phyloP scores from a whole-genome alignment of 352 stramenopile genomes.

The Pythium myriotylum region DNA sequence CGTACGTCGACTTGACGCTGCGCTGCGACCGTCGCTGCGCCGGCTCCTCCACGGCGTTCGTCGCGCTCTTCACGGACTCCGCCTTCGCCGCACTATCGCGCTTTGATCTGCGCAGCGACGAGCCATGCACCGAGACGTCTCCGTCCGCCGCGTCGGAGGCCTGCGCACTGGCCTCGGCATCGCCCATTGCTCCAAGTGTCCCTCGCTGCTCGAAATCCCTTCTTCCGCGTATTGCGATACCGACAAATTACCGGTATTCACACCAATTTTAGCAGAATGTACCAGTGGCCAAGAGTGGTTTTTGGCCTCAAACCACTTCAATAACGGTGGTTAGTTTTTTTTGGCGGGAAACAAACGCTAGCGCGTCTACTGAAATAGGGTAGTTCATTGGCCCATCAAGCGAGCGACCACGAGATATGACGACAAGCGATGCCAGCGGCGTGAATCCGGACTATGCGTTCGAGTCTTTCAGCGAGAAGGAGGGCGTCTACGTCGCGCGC shows the following conservation, averaged over 20 bases:
- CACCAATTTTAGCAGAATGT: no score
- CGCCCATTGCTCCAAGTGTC: neutral
- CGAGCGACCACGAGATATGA: no score
- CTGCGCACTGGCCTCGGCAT: neutral
- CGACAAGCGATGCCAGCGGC: neutral
- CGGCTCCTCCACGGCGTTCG: constrained; percentile 13
- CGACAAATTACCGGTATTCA: constrained; percentile 6
- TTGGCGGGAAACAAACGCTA: constrained; percentile 5
- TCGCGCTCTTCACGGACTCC: constrained; percentile 20
- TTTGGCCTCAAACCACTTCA: no score
- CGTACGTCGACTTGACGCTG: constrained; percentile 33
- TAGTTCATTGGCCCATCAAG: neutral
- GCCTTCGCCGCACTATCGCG: constrained; percentile 33
- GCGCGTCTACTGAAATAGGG: no score
- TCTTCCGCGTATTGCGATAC: neutral
- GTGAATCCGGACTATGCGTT: constrained; percentile 20
- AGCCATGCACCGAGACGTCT: neutral
- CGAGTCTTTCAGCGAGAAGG: constrained; percentile 23
- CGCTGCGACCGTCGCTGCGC: constrained; percentile 33
- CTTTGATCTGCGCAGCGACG: constrained; percentile 37
- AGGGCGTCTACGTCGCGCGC: constrained; percentile 19
- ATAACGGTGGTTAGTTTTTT: no score
- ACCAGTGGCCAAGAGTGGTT: neutral
- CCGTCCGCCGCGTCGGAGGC: neutral
- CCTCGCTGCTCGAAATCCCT: neutral